These are phyloP conservation scores for Pseudopithomyces chartarum DNA, from an alignment of 2,329 filamentous ascomycete species.

Conservation along the genomic window DNA sequence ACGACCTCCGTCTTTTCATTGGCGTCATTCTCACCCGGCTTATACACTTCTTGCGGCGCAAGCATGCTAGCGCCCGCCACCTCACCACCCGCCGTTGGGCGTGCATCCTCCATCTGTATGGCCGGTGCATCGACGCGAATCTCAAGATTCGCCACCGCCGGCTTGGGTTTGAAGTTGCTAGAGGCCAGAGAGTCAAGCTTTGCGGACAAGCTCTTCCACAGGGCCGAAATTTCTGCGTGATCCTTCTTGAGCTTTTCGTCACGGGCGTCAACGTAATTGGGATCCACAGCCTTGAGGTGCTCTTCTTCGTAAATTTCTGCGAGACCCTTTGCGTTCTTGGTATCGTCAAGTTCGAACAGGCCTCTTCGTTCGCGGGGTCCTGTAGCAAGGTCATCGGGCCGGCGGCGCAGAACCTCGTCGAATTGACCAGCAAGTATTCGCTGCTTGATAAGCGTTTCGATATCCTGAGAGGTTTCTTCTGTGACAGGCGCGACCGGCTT, in stretches of 20 bases:
- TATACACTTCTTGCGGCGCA: conserved; percentile 93
- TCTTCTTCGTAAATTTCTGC: conserved; percentile 96
- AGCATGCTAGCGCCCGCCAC: conserved; percentile 73
- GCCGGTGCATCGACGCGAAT: conserved; percentile 91
- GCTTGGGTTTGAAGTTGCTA: conserved; percentile 94
- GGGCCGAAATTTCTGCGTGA: conserved; percentile 77
- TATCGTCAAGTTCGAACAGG: conserved; percentile 81
- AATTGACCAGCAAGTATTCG: conserved; percentile 90
- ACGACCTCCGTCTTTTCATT: conserved; percentile 70
- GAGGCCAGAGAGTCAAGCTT: conserved; percentile 89
- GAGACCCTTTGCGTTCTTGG: conserved; percentile 82
- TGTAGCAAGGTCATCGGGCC: conserved; percentile 73
- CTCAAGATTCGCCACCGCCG: conserved; percentile 77
- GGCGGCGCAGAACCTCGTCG: conserved; percentile 83
- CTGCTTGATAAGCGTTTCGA: conserved; percentile 92
- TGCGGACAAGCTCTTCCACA: conserved; percentile 81
- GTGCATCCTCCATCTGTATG: conserved; percentile 91
- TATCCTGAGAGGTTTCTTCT: conserved; percentile 84
- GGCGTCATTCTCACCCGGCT: conserved; percentile 69
- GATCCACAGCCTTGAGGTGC: conserved; percentile 77
- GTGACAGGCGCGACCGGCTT: conserved; percentile 96
- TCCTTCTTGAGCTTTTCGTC: conserved; percentile 83
- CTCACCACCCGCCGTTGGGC: conserved; percentile 80
- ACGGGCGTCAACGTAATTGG: conserved; percentile 78
- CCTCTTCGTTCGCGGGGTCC: conserved; percentile 69